phyloP scores from a whole-genome alignment of 129 eudicot genomes.

The Flaveria bidentis region DNA sequence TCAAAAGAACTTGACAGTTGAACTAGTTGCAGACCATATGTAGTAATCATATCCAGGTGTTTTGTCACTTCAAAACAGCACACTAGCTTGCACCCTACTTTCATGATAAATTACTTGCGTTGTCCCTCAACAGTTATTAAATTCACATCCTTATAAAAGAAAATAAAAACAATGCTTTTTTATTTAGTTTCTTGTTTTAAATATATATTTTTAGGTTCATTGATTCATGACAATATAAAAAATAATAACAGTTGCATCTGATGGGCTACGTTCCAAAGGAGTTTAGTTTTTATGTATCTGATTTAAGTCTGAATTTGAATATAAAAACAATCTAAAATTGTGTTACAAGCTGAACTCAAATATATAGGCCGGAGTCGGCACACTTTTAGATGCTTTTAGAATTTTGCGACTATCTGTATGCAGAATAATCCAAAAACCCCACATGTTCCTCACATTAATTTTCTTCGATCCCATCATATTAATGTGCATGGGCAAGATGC shows the following conservation, averaged over 20 bases:
- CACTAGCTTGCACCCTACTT: slow-evolving; percentile 21
- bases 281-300: not conserved
- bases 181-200: too few species aligned
- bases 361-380: not conserved
- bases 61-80: slow-evolving; percentile 29
- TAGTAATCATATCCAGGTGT: slow-evolving; percentile 32
- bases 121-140: slow-evolving; percentile 3
- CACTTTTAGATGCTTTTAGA: not conserved
- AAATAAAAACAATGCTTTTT: too few species aligned
- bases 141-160: too few species aligned
- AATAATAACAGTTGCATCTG: too few species aligned
- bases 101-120: slow-evolving; percentile 8
- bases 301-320: not conserved
- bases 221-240: too few species aligned
- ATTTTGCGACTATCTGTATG: not conserved
- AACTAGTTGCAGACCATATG: slow-evolving; percentile 21
- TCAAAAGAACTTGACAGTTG: slow-evolving; percentile 30
- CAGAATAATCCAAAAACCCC: slow-evolving; percentile 31
- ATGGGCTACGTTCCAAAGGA: too few species aligned
- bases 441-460: slow-evolving; percentile 36
- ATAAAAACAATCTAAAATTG: too few species aligned
- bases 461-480: slow-evolving; percentile 36
- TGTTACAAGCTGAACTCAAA: not conserved
- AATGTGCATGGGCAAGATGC: slow-evolving; percentile 17
- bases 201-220: too few species aligned